These are phyloP conservation scores for Annulohypoxylon maeteangense DNA, from an alignment of 495 filamentous ascomycete species.

Conservation along the genomic window DNA sequence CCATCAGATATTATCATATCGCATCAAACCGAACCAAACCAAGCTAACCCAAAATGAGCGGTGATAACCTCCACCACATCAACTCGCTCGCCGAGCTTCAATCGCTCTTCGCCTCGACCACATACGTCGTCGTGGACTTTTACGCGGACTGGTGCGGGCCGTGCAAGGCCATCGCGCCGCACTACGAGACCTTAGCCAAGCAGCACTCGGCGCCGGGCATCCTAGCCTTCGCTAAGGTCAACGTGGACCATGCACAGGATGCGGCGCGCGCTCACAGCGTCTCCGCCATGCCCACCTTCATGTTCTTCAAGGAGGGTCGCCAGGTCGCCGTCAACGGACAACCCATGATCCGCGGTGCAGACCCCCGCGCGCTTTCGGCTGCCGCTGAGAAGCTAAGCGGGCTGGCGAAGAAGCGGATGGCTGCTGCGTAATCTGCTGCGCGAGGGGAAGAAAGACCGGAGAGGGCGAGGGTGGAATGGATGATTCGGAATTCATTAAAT, in stretches of 20 bases:
- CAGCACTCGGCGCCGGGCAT: slow-evolving; percentile 53
- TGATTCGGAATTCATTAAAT: background rate
- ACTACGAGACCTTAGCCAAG: slow-evolving; percentile 63
- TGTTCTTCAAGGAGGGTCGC: slow-evolving; percentile 80
- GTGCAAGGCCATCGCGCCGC: slow-evolving; percentile 73
- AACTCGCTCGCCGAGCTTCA: slow-evolving; percentile 47
- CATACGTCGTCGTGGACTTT: slow-evolving; percentile 61
- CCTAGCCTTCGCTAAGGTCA: slow-evolving; percentile 68
- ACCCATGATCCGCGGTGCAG: slow-evolving; percentile 50
- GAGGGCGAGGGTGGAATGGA: background rate
- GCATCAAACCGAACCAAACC: background rate
- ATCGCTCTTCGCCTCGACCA: slow-evolving; percentile 48
- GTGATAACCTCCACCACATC: slow-evolving; percentile 45
- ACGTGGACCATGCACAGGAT: slow-evolving; percentile 65
- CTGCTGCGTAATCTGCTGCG: slow-evolving; percentile 2
- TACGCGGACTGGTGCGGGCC: slow-evolving; percentile 74
- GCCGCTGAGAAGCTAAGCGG: slow-evolving; percentile 49
- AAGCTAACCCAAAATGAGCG: slow-evolving; percentile 27
- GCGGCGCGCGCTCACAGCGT: slow-evolving; percentile 59
- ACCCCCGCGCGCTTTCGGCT: slow-evolving; percentile 46
- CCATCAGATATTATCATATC: background rate
- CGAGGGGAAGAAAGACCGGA: background rate
- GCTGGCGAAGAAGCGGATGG: slow-evolving; percentile 49
- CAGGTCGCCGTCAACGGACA: slow-evolving; percentile 69
- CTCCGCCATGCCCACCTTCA: slow-evolving; percentile 80